Evolutionary conservation across 2,329 filamentous ascomycete genomes (phyloP).

Genomic region (Cordyceps javanica): DNA sequence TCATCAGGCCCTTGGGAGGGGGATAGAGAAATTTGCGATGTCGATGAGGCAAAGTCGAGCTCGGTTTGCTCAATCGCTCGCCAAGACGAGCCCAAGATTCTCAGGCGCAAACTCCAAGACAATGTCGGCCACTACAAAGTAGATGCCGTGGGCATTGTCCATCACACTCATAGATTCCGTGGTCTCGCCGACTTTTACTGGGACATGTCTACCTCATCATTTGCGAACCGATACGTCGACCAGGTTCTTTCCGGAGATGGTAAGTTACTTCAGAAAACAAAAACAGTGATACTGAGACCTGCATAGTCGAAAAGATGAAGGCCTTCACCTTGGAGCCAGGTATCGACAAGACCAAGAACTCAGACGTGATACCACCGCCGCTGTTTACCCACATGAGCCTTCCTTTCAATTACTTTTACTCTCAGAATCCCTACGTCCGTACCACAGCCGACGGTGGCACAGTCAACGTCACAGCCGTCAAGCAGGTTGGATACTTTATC

Average conservation of each 20-base stretch:
- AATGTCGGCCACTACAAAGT: conserved; percentile 62
- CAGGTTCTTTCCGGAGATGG: conserved; percentile 66
- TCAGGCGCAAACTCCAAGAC: conserved; percentile 63
- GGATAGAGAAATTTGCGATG: conserved; percentile 28
- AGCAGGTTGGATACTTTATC: conserved; percentile 53
- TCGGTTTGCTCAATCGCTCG: conserved; percentile 38
- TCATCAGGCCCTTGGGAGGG: conserved; percentile 58
- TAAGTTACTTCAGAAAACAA: conserved; percentile 27
- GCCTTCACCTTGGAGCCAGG: conserved; percentile 62
- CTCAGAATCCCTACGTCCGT: conserved; percentile 75
- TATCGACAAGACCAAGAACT: conserved; percentile 50
- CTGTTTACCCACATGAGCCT: conserved; percentile 68
- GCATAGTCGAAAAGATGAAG: conserved; percentile 43
- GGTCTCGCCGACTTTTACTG: conserved; percentile 85
- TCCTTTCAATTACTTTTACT: conserved; percentile 74
- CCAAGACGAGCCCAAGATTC: conserved; percentile 45
- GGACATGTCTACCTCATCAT: conserved; percentile 59
- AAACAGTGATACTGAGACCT: conserved; percentile 14
- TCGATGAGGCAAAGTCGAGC: conserved; percentile 16
- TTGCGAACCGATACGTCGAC: conserved; percentile 65
- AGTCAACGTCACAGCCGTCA: conserved; percentile 55
- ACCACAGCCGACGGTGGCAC: conserved; percentile 50
- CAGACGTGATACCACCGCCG: conserved; percentile 73
- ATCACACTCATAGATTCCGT: conserved; percentile 80
- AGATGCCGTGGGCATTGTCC: conserved; percentile 65